phyloP scores from a whole-genome alignment of 768 basidiomycete genomes.

The Tremella fuciformis region DNA sequence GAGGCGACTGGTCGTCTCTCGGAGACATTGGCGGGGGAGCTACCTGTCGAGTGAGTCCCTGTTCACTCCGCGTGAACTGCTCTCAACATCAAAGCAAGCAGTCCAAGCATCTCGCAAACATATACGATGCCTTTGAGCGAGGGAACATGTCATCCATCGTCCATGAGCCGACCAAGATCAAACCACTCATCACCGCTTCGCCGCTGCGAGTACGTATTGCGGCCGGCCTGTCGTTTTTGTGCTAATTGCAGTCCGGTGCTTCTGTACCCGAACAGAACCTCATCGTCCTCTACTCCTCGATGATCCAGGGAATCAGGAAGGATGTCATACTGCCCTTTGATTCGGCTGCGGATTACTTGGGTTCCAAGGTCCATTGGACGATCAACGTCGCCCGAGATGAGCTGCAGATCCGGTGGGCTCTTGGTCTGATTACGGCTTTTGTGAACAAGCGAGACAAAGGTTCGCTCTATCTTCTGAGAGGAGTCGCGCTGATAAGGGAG shows the following conservation, averaged over 20 bases:
- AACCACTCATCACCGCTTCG: neutral
- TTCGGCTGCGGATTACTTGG: conserved; percentile 59
- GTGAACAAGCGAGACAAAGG: conserved; percentile 75
- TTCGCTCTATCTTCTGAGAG: conserved; percentile 47
- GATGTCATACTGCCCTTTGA: conserved; percentile 63
- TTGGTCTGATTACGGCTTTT: conserved; percentile 60
- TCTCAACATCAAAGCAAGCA: conserved; percentile 60
- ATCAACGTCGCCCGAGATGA: conserved; percentile 52
- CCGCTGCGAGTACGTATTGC: conserved; percentile 22
- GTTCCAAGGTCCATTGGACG: conserved; percentile 63
- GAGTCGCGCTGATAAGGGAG: conserved; percentile 8
- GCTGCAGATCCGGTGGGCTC: conserved; percentile 40
- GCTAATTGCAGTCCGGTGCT: conserved; percentile 54
- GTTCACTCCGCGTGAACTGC: neutral
- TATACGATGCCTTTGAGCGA: conserved; percentile 60
- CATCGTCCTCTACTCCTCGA: conserved; percentile 65
- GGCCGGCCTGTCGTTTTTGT: too few species aligned
- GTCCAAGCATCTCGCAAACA: conserved; percentile 57
- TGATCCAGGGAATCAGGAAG: conserved; percentile 63
- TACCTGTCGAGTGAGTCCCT: conserved; percentile 64
- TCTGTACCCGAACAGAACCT: conserved; percentile 62
- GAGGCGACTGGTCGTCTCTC: conserved; percentile 66
- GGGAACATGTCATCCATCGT: conserved; percentile 61
- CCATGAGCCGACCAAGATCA: conserved; percentile 30
- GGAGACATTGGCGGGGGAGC: conserved; percentile 63